phyloP scores from a whole-genome alignment of 2,329 filamentous ascomycete species.

The Penicillium sp. region DNA sequence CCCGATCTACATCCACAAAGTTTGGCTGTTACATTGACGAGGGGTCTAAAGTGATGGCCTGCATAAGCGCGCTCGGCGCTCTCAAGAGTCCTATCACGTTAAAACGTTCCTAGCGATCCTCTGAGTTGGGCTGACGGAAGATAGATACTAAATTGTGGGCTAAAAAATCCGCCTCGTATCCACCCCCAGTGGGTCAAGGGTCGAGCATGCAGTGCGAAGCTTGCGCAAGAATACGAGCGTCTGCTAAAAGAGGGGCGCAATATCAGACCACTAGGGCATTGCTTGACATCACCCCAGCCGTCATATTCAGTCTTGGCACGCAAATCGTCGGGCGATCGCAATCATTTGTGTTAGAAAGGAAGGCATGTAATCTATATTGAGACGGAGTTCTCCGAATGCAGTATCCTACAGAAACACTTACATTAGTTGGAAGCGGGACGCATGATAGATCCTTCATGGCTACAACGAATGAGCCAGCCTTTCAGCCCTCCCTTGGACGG shows the following conservation, averaged over 20 bases:
- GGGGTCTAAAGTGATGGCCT: slow-evolving; percentile 16
- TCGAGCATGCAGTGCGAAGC: neutral
- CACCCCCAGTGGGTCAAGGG: slow-evolving; percentile 7
- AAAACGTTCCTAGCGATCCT: neutral
- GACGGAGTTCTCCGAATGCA: neutral
- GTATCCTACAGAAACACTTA: neutral
- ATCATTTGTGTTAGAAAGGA: neutral
- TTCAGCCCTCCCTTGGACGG: neutral
- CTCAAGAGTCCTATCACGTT: slow-evolving; percentile 7
- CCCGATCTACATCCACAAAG: slow-evolving; percentile 9
- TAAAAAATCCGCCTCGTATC: slow-evolving; percentile 6
- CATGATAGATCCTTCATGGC: neutral
- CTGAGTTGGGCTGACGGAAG: neutral
- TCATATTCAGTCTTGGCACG: slow-evolving; percentile 13
- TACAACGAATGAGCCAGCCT: neutral
- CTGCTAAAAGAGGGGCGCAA: neutral
- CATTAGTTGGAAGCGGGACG: neutral
- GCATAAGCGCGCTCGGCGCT: slow-evolving; percentile 24
- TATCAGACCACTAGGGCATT: slow-evolving; percentile 13
- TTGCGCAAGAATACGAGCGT: neutral
- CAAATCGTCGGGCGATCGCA: slow-evolving; percentile 6
- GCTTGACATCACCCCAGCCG: slow-evolving; percentile 18
- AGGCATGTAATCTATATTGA: slow-evolving; percentile 1
- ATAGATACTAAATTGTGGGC: neutral
- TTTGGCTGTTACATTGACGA: slow-evolving; percentile 19